A percentile compares a stretch with the other conserved stretches of the same genome.
phyloP scores from a whole-genome alignment of 441 rosid species.

The Biscutella auriculata region DNA sequence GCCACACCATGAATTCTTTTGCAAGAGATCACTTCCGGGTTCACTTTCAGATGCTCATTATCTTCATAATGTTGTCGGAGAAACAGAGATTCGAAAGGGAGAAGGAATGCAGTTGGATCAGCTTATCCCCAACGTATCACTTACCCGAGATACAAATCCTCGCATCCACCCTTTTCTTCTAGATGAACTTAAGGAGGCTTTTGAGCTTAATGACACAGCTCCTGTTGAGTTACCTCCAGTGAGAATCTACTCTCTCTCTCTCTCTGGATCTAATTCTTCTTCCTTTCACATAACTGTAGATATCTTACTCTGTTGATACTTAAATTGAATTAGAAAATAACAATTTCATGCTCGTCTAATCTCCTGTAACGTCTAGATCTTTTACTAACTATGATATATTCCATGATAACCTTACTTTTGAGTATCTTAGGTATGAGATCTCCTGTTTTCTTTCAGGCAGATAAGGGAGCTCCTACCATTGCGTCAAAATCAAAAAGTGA shows the following conservation, averaged over 20 bases:
- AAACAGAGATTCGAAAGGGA: constrained; percentile 71
- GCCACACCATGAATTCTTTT: constrained; percentile 81
- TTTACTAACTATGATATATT: background rate
- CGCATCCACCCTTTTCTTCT: constrained; percentile 66
- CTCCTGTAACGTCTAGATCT: background rate
- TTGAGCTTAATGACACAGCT: constrained; percentile 43
- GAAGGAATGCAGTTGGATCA: constrained; percentile 90
- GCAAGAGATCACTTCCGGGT: constrained; percentile 76
- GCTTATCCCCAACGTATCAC: constrained; percentile 48
- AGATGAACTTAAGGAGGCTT: constrained; percentile 69
- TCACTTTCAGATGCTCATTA: constrained; percentile 83
- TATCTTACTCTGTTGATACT: background rate
- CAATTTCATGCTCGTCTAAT: background rate
- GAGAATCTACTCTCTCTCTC: constrained; percentile 19
- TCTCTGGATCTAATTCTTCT: background rate
- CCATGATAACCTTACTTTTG: background rate
- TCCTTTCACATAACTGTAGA: background rate
- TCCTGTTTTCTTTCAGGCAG: constrained; percentile 30
- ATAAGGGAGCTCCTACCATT: constrained; percentile 62
- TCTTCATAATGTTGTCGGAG: constrained; percentile 70
- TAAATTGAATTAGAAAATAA: background rate
- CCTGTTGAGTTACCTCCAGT: constrained; percentile 27
- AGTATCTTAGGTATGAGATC: background rate
- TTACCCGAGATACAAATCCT: constrained; percentile 31
- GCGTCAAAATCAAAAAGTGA: constrained; percentile 56